Conservation (phyloP, 2,329 filamentous ascomycete species). For the Cladosporium oxysporum region DNA sequence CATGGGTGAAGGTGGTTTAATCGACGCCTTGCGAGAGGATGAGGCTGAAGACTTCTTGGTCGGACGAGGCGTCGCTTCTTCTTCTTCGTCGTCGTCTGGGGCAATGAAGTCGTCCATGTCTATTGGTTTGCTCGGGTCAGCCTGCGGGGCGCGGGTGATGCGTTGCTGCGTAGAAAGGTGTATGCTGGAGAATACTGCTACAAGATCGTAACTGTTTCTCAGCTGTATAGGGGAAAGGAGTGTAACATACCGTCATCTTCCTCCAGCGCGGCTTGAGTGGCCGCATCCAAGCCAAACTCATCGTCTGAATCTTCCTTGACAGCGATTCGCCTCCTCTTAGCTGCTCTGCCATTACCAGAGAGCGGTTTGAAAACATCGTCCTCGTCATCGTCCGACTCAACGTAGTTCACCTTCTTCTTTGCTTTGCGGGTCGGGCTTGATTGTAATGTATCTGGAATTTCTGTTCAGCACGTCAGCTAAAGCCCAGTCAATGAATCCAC, state of each 20-base stretch:
- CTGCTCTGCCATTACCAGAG: slow-evolving; percentile 47
- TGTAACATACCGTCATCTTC: slow-evolving; percentile 58
- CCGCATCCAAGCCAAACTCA: slow-evolving; percentile 62
- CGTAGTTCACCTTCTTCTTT: slow-evolving; percentile 73
- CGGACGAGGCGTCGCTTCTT: slow-evolving; percentile 62
- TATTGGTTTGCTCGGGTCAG: slow-evolving; percentile 25
- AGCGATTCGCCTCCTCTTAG: slow-evolving; percentile 63
- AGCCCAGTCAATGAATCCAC: background rate
- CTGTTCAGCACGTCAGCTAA: slow-evolving; percentile 30
- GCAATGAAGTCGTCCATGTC: slow-evolving; percentile 88
- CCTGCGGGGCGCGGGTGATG: slow-evolving; percentile 1
- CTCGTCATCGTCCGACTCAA: slow-evolving; percentile 77
- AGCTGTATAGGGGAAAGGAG: slow-evolving; percentile 4
- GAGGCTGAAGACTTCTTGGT: slow-evolving; percentile 54
- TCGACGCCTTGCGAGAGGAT: slow-evolving; percentile 27
- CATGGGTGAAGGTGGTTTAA: slow-evolving; percentile 43
- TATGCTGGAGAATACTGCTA: slow-evolving; percentile 24
- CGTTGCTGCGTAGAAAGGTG: slow-evolving; percentile 1
- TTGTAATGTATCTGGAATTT: slow-evolving; percentile 47
- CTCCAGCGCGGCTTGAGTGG: slow-evolving; percentile 57
- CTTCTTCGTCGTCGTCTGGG: slow-evolving; percentile 80
- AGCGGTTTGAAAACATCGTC: slow-evolving; percentile 67
- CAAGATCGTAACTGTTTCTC: slow-evolving; percentile 26
- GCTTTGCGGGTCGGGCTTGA: slow-evolving; percentile 79
- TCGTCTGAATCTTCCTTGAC: slow-evolving; percentile 69